These are phyloP conservation scores for Allium sativum DNA, from an alignment of 106 monocot species.

Conservation along the genomic window DNA sequence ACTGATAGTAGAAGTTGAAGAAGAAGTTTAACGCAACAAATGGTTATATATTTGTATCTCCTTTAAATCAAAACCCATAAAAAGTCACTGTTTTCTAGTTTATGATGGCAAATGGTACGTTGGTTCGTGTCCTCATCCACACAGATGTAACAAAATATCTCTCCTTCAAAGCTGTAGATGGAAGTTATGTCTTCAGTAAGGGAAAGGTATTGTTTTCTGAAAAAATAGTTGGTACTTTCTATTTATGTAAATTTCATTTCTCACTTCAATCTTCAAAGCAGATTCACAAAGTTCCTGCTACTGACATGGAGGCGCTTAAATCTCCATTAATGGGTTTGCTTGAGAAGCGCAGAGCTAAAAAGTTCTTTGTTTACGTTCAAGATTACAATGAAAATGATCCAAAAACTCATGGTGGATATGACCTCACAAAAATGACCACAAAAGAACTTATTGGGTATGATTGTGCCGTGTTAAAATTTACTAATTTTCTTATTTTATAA, in stretches of 20 bases:
- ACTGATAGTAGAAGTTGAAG: too few relatives aligned
- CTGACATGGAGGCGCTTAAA: slow-evolving; percentile 85
- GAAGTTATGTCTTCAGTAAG: slow-evolving; percentile 81
- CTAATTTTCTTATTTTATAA: too few relatives aligned
- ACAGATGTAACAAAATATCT: slow-evolving; percentile 86
- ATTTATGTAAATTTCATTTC: background rate
- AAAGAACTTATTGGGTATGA: slow-evolving; percentile 63
- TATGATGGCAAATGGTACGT: slow-evolving; percentile 92
- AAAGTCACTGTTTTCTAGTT: slow-evolving; percentile 32
- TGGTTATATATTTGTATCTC: background rate
- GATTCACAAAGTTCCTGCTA: slow-evolving; percentile 90
- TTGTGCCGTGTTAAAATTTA: background rate
- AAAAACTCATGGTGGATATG: slow-evolving; percentile 73
- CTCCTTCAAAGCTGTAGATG: slow-evolving; percentile 81
- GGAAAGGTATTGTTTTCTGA: slow-evolving; percentile 51
- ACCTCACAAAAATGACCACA: slow-evolving; percentile 71
- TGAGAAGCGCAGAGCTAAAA: slow-evolving; percentile 82
- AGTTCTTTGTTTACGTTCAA: slow-evolving; percentile 87
- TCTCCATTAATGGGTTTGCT: slow-evolving; percentile 91
- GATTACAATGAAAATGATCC: slow-evolving; percentile 74
- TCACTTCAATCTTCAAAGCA: slow-evolving; percentile 5
- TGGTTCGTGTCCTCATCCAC: slow-evolving; percentile 81
- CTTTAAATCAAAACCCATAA: background rate
- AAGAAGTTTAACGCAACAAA: too few relatives aligned
- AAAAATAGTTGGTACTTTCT: background rate